These are phyloP conservation scores for Geosiphon pyriformis DNA, from an alignment of 192 early-diverging fungal species.

Conservation along the genomic window DNA sequence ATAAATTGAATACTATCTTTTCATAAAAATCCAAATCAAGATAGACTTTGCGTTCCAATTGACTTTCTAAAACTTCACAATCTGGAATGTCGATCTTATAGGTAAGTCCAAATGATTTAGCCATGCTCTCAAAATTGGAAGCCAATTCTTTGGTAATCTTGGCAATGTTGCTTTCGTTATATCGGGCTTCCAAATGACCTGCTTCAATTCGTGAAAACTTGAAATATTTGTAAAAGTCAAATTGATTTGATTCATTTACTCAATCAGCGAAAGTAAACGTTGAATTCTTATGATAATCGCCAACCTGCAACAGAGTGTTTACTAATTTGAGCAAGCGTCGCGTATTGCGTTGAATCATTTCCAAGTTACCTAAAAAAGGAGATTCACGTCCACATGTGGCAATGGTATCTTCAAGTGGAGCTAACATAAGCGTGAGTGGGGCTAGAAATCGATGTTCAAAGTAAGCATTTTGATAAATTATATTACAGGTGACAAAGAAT, in stretches of 20 bases:
- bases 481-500: no score
- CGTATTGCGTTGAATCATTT: constrained; percentile 46
- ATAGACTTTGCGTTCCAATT: constrained; percentile 23
- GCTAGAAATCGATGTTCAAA: no score
- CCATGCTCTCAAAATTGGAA: constrained; percentile 50
- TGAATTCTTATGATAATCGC: not conserved
- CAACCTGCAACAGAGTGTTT: constrained; percentile 42
- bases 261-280: not conserved
- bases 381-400: constrained; percentile 9
- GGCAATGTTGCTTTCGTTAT: constrained; percentile 38
- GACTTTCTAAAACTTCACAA: not conserved
- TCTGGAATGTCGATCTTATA: constrained; percentile 34
- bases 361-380: constrained; percentile 24
- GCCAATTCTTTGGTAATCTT: constrained; percentile 44
- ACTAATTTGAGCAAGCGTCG: constrained; percentile 50
- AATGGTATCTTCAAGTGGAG: constrained; percentile 35
- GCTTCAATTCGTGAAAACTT: no score
- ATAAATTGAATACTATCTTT: constrained; percentile 55
- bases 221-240: constrained; percentile 1
- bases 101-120: no score
- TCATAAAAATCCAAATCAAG: constrained; percentile 56
- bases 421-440: constrained; percentile 50
- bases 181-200: constrained; percentile 47
- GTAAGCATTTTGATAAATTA: no score
- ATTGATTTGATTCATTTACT: not conserved